Base-by-base conservation (phyloP, 495 filamentous ascomycete species). In the Xylaria intraflava region DNA sequence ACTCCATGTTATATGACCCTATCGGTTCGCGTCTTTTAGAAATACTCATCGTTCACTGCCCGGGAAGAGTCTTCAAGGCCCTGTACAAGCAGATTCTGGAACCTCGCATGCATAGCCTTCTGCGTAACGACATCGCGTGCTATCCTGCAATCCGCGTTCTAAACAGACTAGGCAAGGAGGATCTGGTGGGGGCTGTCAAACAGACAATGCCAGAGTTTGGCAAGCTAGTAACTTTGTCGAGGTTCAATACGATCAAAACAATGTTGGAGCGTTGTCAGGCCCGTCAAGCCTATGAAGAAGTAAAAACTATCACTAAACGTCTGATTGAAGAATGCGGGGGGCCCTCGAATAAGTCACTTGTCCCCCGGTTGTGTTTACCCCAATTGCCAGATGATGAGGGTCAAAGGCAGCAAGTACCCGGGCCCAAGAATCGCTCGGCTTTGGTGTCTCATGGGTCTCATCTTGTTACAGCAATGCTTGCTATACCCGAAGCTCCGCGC, bases 21-120 rank as follows among this genome's bases (percentile, higher is more conserved):
- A 81, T 96, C 22, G 94, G 94, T 4, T 96, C 90, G 5, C 84
- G 90, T 27, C 76, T 98, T 4, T 78, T 96, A 10, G 93, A 98
- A 65, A 86, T 83, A 1, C 83, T 98, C 50, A 78, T 96, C 54
- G 78, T 79, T 9, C 75, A 83, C 60, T 85, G 86, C 26, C 90
- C 91, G 0, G 90, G 88, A 26, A 95, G 88, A 62, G 76, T 87
- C 17, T 97, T 97, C 78, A 95, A 96, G 64, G 77, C 79, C 19
- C 66, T 98, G 0, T 87, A 92, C 63, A 79, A 77, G 38, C 81
- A 83, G 42, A 80, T 87, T 54, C 86, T 97, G 55, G 81, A 80
- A 50, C 83, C 84, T 1, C 80, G 88, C 6, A 84, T 97, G 40
- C 80, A 80, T 3, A 86, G 79, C 33, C 72, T 96, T 30, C 78